phyloP scores from a whole-genome alignment of 2,329 filamentous ascomycete species.

The Pestalotiopsis sp. region DNA sequence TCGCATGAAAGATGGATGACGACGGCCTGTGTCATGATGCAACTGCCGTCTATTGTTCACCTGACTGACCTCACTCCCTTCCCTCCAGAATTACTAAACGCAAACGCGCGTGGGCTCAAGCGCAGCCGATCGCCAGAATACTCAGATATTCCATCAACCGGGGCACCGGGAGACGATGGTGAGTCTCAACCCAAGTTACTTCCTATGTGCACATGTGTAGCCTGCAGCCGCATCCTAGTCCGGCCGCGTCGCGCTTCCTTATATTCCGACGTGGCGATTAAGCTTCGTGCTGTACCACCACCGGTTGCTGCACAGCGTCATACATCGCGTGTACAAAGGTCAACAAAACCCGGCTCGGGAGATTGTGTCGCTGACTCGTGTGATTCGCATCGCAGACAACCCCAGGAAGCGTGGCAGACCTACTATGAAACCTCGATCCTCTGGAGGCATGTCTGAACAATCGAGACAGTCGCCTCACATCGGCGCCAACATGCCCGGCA shows the following conservation, averaged over 20 bases:
- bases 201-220: conserved; percentile 10
- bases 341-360: conserved; percentile 21
- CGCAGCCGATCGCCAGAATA: conserved; percentile 77
- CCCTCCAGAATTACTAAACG: conserved; percentile 50
- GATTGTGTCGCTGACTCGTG: conserved; percentile 28
- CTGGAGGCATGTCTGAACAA: conserved; percentile 57
- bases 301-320: conserved; percentile 4
- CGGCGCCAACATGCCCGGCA: conserved; percentile 31
- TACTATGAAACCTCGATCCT: conserved; percentile 56
- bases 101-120: conserved; percentile 71
- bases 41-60: background rate
- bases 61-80: background rate
- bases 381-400: conserved; percentile 40
- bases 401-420: conserved; percentile 62
- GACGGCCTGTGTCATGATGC: background rate
- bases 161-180: conserved; percentile 72
- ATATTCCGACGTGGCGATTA: background rate
- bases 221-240: conserved; percentile 10
- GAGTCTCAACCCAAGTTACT: conserved; percentile 48
- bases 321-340: conserved; percentile 28
- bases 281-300: conserved; percentile 12
- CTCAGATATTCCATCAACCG: conserved; percentile 53
- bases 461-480: conserved; percentile 52
- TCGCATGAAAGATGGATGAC: background rate
- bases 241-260: conserved; percentile 9